A percentile compares a stretch with the other conserved stretches of the same genome.
Evolutionary conservation across 768 basidiomycete genomes (phyloP).

Genomic region (Tylopilus vinaceipallidus): DNA sequence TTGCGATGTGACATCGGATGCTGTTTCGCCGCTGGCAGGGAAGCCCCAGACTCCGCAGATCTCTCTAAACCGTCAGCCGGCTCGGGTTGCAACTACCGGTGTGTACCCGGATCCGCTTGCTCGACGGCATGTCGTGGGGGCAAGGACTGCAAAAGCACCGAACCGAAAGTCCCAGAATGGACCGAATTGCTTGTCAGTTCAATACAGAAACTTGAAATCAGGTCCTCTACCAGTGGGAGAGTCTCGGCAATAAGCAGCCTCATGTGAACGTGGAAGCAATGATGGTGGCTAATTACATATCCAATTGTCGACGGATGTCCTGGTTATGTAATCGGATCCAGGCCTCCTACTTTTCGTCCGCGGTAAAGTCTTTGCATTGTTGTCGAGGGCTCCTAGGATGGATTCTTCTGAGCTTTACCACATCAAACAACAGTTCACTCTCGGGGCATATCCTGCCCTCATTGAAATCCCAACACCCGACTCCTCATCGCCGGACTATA

Average conservation of each 20-base stretch:
- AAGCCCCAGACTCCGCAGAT: neutral
- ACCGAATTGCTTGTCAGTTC: neutral
- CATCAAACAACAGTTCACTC: slow-evolving; percentile 72
- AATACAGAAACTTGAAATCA: too few species aligned
- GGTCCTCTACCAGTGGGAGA: neutral
- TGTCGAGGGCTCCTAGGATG: slow-evolving; percentile 43
- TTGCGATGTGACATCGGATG: neutral
- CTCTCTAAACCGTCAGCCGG: neutral
- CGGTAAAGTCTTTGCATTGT: neutral
- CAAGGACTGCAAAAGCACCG: too few species aligned
- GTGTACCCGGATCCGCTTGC: neutral
- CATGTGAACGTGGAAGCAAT: neutral
- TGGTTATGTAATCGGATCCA: too few species aligned
- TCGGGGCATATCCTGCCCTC: slow-evolving; percentile 72
- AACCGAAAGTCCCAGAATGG: neutral
- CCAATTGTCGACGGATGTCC: too few species aligned
- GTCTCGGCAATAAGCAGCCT: neutral
- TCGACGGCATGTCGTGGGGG: neutral
- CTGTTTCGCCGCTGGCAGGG: too few species aligned
- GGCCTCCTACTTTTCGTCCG: neutral
- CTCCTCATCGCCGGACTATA: slow-evolving; percentile 60
- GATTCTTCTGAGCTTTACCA: slow-evolving; percentile 64
- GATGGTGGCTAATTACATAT: neutral
- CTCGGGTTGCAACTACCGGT: neutral
- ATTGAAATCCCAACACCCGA: slow-evolving; percentile 55